phyloP scores from a whole-genome alignment of 208 protist genomes.

The Leishmania major region DNA sequence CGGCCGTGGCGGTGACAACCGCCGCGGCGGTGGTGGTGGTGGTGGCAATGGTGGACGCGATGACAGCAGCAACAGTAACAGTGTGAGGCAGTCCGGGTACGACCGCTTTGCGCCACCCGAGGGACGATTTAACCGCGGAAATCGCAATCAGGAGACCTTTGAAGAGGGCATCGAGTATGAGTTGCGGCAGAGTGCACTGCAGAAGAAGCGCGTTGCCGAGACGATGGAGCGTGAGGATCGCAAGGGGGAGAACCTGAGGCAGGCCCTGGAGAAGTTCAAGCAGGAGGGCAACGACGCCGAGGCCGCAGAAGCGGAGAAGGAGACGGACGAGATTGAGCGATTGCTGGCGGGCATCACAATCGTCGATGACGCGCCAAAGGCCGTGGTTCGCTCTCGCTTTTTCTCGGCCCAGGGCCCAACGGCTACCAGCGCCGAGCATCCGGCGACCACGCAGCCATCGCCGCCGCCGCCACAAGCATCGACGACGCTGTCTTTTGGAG shows the following conservation, averaged over 20 bases:
- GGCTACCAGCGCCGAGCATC: slow-evolving; percentile 3
- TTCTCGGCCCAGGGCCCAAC: slow-evolving; percentile 28
- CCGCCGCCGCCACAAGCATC: not conserved
- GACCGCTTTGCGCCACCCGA: slow-evolving; percentile 71
- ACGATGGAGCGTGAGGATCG: slow-evolving; percentile 65
- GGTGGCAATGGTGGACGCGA: slow-evolving; percentile 13
- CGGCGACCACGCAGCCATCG: not conserved
- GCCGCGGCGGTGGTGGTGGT: slow-evolving; percentile 16
- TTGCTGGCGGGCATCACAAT: slow-evolving; percentile 49
- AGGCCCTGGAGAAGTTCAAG: slow-evolving; percentile 43
- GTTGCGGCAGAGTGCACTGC: slow-evolving; percentile 69
- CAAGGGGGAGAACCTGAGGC: slow-evolving; percentile 36
- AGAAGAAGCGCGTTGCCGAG: slow-evolving; percentile 63
- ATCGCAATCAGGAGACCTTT: slow-evolving; percentile 82
- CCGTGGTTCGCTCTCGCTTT: slow-evolving; percentile 52
- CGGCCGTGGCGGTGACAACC: slow-evolving; percentile 15
- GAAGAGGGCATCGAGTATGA: slow-evolving; percentile 87
- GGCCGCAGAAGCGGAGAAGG: slow-evolving; percentile 28
- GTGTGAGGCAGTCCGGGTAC: slow-evolving; percentile 18
- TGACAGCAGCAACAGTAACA: not conserved
- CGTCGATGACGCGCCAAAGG: slow-evolving; percentile 22
- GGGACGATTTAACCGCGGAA: slow-evolving; percentile 47
- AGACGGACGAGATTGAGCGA: slow-evolving; percentile 57
- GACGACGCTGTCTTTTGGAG: not conserved
- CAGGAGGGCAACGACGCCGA: slow-evolving; percentile 38